Conservation (phyloP, 495 filamentous ascomycete genomes). For the Lasiosphaeria hispida region DNA sequence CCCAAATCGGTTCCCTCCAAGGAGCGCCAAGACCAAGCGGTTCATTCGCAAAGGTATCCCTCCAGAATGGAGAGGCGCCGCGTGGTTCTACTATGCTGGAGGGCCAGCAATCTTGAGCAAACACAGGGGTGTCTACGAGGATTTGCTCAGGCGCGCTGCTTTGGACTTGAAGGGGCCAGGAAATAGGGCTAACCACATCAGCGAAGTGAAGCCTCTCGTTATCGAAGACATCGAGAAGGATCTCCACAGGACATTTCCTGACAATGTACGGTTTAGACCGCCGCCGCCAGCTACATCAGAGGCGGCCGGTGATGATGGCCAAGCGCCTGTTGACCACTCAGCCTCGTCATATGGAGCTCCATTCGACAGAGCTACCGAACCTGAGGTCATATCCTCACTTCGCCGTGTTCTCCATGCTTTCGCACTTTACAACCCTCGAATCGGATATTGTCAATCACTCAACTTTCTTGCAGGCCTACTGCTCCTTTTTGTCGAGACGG, state of each 20-base stretch:
- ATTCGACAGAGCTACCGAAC: constrained; percentile 54
- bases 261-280: constrained; percentile 89
- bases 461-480: constrained; percentile 96
- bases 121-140: constrained; percentile 69
- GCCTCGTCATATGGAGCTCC: background rate
- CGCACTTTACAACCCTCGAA: constrained; percentile 79
- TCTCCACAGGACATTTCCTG: constrained; percentile 91
- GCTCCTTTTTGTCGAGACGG: constrained; percentile 81
- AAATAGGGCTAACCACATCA: constrained; percentile 6
- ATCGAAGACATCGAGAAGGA: constrained; percentile 93
- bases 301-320: background rate
- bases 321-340: no score
- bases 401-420: constrained; percentile 87
- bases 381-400: constrained; percentile 73
- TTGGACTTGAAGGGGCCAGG: constrained; percentile 22
- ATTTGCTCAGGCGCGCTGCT: constrained; percentile 54
- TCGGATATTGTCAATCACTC: constrained; percentile 94
- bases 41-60: constrained; percentile 96
- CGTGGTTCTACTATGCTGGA: constrained; percentile 98
- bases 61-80: constrained; percentile 84
- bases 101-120: constrained; percentile 73
- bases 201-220: constrained; percentile 64
- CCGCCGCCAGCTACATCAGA: constrained; percentile 19
- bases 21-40: constrained; percentile 76
- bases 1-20: constrained; percentile 75